Evolutionary conservation across 2,329 filamentous ascomycete genomes (phyloP).

Genomic region (Diplocarpon rosae): DNA sequence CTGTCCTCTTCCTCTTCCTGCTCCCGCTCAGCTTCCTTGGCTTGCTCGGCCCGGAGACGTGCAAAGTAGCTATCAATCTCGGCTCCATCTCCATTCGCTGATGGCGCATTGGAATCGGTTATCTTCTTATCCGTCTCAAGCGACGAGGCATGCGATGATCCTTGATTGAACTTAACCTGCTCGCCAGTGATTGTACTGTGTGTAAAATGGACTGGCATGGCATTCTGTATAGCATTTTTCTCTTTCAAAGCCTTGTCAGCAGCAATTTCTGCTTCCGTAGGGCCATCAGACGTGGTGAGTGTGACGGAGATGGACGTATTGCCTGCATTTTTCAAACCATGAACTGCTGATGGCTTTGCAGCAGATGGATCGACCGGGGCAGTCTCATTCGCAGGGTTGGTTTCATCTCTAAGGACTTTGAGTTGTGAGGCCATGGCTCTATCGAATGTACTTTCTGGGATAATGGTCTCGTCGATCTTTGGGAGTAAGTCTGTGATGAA

Average conservation of each 20-base stretch:
- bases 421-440: constrained; percentile 51
- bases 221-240: constrained; percentile 56
- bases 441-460: constrained; percentile 67
- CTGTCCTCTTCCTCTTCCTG: constrained; percentile 41
- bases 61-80: constrained; percentile 59
- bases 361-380: constrained; percentile 43
- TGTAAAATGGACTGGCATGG: constrained; percentile 60
- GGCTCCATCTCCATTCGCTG: constrained; percentile 40
- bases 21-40: constrained; percentile 35
- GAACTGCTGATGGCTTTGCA: constrained; percentile 55
- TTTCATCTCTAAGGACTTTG: constrained; percentile 55
- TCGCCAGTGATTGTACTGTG: constrained; percentile 57
- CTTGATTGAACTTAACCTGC: constrained; percentile 39
- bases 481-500: constrained; percentile 68
- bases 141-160: constrained; percentile 28
- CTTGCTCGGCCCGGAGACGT: constrained; percentile 51
- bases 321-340: constrained; percentile 53
- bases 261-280: constrained; percentile 54
- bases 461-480: constrained; percentile 61
- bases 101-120: constrained; percentile 27
- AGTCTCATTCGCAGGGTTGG: constrained; percentile 51
- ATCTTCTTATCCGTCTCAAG: constrained; percentile 38
- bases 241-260: constrained; percentile 55
- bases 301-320: constrained; percentile 60
- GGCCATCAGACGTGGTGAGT: constrained; percentile 55